Conservation (phyloP, 441 rosid species). For the Metrosideros polymorpha region DNA sequence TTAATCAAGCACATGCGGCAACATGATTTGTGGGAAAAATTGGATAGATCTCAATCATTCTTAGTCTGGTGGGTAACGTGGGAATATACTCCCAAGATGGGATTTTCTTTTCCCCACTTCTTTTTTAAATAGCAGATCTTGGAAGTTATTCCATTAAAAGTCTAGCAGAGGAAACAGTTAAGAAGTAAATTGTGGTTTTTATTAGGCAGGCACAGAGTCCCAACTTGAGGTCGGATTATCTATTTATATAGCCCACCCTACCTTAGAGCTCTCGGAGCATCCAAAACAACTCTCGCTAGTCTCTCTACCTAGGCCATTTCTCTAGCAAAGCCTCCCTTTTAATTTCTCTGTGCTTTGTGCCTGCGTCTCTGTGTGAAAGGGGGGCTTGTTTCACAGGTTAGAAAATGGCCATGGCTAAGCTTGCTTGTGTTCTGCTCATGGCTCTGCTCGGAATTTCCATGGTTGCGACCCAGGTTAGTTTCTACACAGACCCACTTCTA, state of each 20-base stretch:
- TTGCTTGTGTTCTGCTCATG: constrained; percentile 19
- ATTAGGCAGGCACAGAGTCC: neutral
- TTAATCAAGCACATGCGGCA: neutral
- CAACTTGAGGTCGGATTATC: neutral
- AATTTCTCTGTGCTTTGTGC: neutral
- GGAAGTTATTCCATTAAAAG: neutral
- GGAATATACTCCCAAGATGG: neutral
- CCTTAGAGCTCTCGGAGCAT: neutral
- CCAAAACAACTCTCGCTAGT: neutral
- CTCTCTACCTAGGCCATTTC: neutral
- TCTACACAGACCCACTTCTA: neutral
- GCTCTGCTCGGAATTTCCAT: constrained; percentile 22
- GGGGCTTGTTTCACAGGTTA: neutral
- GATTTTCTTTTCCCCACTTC: neutral
- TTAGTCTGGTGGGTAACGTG: neutral
- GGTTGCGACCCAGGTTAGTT: constrained; percentile 4
- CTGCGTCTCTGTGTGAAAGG: neutral
- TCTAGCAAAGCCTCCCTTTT: neutral
- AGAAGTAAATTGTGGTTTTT: neutral
- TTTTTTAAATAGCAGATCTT: neutral
- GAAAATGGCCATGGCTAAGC: constrained; percentile 18
- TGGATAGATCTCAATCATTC: neutral
- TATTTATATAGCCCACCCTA: constrained; percentile 13
- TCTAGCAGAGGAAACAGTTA: neutral
- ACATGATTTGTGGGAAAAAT: neutral